Percentiles rank a stretch among this genome's conserved stretches.
These are phyloP conservation scores for Fusarium pininemorale DNA, from an alignment of 2,329 filamentous ascomycete species.

Conservation along the genomic window DNA sequence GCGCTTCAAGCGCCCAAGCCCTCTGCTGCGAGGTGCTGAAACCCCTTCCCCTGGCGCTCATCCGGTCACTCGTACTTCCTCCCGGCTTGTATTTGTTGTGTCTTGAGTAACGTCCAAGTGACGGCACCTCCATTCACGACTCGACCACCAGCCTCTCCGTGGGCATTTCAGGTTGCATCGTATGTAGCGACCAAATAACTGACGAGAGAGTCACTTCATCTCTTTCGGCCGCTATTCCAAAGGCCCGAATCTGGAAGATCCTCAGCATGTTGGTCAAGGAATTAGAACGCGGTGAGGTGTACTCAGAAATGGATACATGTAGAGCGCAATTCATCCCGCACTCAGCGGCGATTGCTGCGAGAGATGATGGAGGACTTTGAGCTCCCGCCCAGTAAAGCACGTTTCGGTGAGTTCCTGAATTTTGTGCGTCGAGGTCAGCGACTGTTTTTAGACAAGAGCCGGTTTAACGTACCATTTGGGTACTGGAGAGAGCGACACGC, in stretches of 20 bases:
- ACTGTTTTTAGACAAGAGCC: background rate
- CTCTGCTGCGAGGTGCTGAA: background rate
- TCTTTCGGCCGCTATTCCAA: rapidly evolving
- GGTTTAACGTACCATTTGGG: background rate
- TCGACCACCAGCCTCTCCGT: background rate
- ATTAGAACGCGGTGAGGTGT: background rate
- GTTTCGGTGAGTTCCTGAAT: background rate
- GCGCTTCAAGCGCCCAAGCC: no score
- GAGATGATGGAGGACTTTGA: background rate
- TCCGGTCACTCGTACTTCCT: no score
- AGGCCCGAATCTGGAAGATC: background rate
- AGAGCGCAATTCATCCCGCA: background rate
- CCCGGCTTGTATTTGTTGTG: background rate
- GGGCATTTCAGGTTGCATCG: no score
- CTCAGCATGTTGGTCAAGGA: no score
- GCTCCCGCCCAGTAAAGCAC: background rate
- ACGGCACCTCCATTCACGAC: background rate
- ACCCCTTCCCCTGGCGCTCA: no score
- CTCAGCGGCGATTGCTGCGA: background rate
- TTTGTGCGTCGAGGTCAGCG: background rate
- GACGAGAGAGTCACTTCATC: rapidly evolving
- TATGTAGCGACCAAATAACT: background rate
- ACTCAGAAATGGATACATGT: background rate
- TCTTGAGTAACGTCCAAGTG: no score
- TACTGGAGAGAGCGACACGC: rapidly evolving